These are phyloP conservation scores for Pistacia integerrima DNA, from an alignment of 345 rosid species.

Conservation along the genomic window DNA sequence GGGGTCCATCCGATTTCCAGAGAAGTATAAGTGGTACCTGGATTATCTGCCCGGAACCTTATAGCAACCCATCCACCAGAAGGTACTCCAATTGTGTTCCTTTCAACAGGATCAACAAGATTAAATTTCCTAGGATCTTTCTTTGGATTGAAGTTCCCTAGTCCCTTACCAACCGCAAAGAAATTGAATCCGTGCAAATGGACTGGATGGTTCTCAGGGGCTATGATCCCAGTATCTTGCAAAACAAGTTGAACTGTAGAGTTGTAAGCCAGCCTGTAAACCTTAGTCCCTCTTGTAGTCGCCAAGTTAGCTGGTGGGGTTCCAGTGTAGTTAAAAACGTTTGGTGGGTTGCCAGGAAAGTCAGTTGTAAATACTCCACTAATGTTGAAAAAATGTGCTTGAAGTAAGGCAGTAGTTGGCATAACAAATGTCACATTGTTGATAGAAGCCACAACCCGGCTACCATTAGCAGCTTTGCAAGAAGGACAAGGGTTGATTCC, in stretches of 20 bases:
- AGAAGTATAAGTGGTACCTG: conserved; percentile 48
- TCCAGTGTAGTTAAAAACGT: conserved; percentile 66
- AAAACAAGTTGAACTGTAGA: conserved; percentile 77
- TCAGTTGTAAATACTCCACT: conserved; percentile 85
- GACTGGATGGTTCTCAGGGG: conserved; percentile 84
- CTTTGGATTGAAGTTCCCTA: conserved; percentile 70
- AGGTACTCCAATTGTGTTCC: conserved; percentile 91
- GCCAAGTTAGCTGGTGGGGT: conserved; percentile 53
- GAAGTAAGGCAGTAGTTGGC: conserved; percentile 78
- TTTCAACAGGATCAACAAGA: conserved; percentile 88
- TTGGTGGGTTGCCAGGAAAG: conserved; percentile 73
- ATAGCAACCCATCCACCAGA: conserved; percentile 94
- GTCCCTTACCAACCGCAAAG: conserved; percentile 71
- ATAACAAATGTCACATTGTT: conserved; percentile 83
- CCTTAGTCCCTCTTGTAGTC: conserved; percentile 63
- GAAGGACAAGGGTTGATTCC: conserved; percentile 77
- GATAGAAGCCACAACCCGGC: conserved; percentile 71
- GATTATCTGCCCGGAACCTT: conserved; percentile 88
- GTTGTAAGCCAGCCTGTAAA: conserved; percentile 65
- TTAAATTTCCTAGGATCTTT: conserved; percentile 67
- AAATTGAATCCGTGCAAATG: conserved; percentile 94
- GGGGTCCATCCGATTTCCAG: no score
- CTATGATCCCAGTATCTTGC: conserved; percentile 80
- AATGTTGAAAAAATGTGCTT: conserved; percentile 79
- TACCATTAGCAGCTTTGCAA: conserved; percentile 79